phyloP scores from a whole-genome alignment of 192 early-diverging fungal genomes.

The Allomyces arbusculus region DNA sequence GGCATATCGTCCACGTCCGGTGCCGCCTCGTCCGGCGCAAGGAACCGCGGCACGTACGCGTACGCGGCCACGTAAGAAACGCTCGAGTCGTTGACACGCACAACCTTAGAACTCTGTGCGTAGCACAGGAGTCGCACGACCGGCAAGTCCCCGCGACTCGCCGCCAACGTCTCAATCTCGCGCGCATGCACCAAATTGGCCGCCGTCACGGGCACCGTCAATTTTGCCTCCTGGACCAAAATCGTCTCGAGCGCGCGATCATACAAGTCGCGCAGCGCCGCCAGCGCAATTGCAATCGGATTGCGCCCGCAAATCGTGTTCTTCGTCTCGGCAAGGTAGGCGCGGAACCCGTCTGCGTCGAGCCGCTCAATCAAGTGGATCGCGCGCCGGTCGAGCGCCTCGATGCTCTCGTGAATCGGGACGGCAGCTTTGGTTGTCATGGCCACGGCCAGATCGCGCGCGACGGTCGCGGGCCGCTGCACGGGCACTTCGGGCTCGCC shows the following conservation, averaged over 20 bases:
- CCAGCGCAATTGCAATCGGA: slow-evolving; percentile 65
- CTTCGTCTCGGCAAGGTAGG: slow-evolving; percentile 50
- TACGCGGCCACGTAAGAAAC: background rate
- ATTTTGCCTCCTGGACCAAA: background rate
- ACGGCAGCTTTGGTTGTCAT: no score
- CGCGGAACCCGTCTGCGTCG: slow-evolving; percentile 33
- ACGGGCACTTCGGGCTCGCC: no score
- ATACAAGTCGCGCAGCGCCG: slow-evolving; percentile 25
- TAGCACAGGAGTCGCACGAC: background rate
- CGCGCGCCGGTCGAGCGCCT: slow-evolving; percentile 53
- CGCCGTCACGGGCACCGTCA: background rate
- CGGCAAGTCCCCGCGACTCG: background rate
- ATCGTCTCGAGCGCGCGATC: background rate
- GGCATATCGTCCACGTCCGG: background rate
- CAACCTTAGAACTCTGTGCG: background rate
- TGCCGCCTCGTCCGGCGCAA: background rate
- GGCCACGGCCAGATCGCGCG: background rate
- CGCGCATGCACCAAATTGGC: background rate
- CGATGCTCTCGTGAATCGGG: slow-evolving; percentile 63
- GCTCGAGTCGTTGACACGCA: background rate
- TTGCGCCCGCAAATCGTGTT: slow-evolving; percentile 95
- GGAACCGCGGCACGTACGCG: background rate
- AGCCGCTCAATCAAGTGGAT: slow-evolving; percentile 54
- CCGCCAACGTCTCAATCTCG: background rate
- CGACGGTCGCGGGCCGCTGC: no score